A percentile compares a stretch with the other conserved stretches of the same genome.
These are phyloP conservation scores for Apiospora marii DNA, from an alignment of 2,329 filamentous ascomycete genomes.

Conservation along the genomic window DNA sequence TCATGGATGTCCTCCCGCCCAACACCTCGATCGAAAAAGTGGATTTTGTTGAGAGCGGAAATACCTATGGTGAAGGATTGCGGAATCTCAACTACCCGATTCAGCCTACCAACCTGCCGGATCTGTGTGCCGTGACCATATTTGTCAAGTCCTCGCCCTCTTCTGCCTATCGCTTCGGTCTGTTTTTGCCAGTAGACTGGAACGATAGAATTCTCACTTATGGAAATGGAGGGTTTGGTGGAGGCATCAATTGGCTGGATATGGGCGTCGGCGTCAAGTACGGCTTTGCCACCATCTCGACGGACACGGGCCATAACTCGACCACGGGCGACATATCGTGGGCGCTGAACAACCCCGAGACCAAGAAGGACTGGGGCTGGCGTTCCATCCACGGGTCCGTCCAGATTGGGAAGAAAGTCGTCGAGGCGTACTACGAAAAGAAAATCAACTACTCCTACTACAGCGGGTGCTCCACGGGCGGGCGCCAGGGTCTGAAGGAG, in stretches of 20 bases:
- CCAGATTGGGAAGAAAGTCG: conserved; percentile 54
- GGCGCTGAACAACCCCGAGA: conserved; percentile 48
- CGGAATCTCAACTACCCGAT: conserved; percentile 44
- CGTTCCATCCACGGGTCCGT: conserved; percentile 57
- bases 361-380: conserved; percentile 47
- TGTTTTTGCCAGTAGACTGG: conserved; percentile 49
- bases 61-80: conserved; percentile 47
- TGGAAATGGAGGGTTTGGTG: conserved; percentile 50
- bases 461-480: conserved; percentile 65
- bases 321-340: conserved; percentile 42
- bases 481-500: conserved; percentile 63
- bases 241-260: conserved; percentile 46
- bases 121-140: conserved; percentile 48
- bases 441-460: conserved; percentile 58
- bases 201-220: conserved; percentile 46
- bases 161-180: conserved; percentile 46
- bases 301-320: conserved; percentile 54
- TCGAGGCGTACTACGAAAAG: conserved; percentile 55
- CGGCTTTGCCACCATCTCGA: conserved; percentile 51
- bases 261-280: conserved; percentile 44
- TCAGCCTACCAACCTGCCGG: conserved; percentile 47
- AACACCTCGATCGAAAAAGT: conserved; percentile 40
- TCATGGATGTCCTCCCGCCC: neutral
- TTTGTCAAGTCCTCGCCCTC: conserved; percentile 41
- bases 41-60: conserved; percentile 40